A percentile compares a stretch with the other conserved stretches of the same genome.
These are phyloP conservation scores for Pisolithus marmoratus DNA, from an alignment of 768 basidiomycete species.

Conservation along the genomic window DNA sequence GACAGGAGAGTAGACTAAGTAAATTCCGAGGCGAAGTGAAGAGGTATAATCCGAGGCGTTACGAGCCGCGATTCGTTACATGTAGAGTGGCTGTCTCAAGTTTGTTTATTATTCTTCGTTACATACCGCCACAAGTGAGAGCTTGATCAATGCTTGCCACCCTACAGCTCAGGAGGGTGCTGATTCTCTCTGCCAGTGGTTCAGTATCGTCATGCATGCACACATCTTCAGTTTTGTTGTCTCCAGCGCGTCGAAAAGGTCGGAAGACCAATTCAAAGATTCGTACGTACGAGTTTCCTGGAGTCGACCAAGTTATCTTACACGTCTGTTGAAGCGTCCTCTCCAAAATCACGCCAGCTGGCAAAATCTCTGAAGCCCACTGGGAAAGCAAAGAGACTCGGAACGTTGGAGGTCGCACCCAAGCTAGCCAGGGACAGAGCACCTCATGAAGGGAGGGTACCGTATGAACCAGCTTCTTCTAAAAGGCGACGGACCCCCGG, in stretches of 20 bases:
- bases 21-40: no score
- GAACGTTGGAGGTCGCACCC: constrained; percentile 21
- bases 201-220: constrained; percentile 3
- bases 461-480: background rate
- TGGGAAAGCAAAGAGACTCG: constrained; percentile 21
- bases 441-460: constrained; percentile 15
- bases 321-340: constrained; percentile 9
- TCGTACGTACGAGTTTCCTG: constrained; percentile 7
- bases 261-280: constrained; percentile 8
- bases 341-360: constrained; percentile 23
- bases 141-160: background rate
- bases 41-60: no score
- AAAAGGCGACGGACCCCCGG: background rate
- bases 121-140: background rate
- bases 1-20: no score
- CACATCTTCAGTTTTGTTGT: constrained; percentile 7
- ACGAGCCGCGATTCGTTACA: no score
- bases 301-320: background rate
- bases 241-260: constrained; percentile 7
- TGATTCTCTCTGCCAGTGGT: background rate
- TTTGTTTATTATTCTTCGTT: no score
- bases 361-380: constrained; percentile 23
- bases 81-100: no score
- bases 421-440: constrained; percentile 7
- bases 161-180: constrained; percentile 2